These are phyloP conservation scores for Aureobasidium sp. DNA, from an alignment of 2,329 filamentous ascomycete species.

Conservation along the genomic window DNA sequence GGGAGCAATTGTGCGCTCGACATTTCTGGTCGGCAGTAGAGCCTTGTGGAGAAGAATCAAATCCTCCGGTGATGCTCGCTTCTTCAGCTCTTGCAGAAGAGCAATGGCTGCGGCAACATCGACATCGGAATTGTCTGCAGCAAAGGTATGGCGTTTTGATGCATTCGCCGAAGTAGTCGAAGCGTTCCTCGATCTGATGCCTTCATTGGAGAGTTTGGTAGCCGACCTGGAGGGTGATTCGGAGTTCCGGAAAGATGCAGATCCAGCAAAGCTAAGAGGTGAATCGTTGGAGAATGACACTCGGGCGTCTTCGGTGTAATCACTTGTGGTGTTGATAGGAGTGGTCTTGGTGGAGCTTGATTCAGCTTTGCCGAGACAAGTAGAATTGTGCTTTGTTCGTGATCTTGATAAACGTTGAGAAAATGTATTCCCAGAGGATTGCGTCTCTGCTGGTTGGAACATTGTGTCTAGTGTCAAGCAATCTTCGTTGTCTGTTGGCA, in stretches of 20 bases:
- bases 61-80: conserved; percentile 39
- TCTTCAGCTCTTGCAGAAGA: conserved; percentile 39
- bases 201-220: background rate
- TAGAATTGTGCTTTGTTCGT: conserved; percentile 7
- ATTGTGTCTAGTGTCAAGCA: background rate
- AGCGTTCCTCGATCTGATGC: background rate
- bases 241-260: background rate
- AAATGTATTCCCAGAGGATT: background rate
- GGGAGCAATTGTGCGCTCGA: conserved; percentile 15
- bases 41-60: conserved; percentile 34
- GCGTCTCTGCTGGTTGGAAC: background rate
- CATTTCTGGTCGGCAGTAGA: conserved; percentile 26
- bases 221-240: background rate
- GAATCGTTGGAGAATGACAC: conserved; percentile 3
- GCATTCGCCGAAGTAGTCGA: background rate
- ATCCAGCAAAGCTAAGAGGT: conserved; percentile 1
- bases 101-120: conserved; percentile 38
- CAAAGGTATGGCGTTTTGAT: conserved; percentile 3
- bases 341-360: background rate
- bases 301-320: conserved; percentile 1
- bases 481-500: conserved; percentile 3
- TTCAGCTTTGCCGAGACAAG: background rate
- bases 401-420: conserved; percentile 8
- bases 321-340: background rate
- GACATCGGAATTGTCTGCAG: conserved; percentile 19